These are phyloP conservation scores for Apophysomyces variabilis DNA, from an alignment of 371 early-diverging fungal species.

Conservation along the genomic window DNA sequence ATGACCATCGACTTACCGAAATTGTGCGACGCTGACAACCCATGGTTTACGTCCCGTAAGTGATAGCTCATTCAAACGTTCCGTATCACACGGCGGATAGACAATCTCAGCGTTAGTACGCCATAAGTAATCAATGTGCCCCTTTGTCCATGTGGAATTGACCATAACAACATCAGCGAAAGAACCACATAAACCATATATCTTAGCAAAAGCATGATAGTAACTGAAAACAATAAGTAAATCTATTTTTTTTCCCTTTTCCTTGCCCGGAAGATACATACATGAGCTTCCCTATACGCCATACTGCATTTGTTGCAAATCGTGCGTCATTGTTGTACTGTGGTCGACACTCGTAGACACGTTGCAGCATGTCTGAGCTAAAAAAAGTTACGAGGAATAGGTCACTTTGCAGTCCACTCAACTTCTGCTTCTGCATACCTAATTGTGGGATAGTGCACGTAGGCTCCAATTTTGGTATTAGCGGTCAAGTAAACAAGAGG, in stretches of 20 bases:
- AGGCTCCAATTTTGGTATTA: conserved; percentile 74
- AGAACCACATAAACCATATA: conserved; percentile 82
- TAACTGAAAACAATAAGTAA: conserved; percentile 54
- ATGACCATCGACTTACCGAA: conserved; percentile 54
- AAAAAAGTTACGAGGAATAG: neutral
- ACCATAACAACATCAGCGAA: conserved; percentile 83
- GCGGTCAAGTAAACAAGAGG: conserved; percentile 76
- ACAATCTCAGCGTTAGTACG: conserved; percentile 67
- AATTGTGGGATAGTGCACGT: conserved; percentile 96
- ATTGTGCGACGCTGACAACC: conserved; percentile 93
- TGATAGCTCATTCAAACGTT: conserved; percentile 57
- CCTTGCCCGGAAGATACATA: conserved; percentile 28
- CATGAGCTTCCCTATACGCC: conserved; percentile 70
- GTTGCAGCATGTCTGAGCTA: conserved; percentile 92
- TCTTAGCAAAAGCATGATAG: conserved; percentile 74
- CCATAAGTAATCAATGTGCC: conserved; percentile 85
- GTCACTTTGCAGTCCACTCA: neutral
- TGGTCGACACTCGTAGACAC: conserved; percentile 70
- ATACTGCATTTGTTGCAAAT: conserved; percentile 60
- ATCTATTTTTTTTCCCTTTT: neutral
- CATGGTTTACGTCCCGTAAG: conserved; percentile 54
- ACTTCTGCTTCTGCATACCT: conserved; percentile 50
- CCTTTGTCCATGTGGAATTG: conserved; percentile 96
- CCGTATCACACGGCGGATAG: conserved; percentile 95
- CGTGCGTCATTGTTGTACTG: conserved; percentile 68